Evolutionary conservation across 2,329 filamentous ascomycete species (phyloP), one percentile per base, ranked within the genome.

Genomic region (Sclerotinia minor): DNA sequence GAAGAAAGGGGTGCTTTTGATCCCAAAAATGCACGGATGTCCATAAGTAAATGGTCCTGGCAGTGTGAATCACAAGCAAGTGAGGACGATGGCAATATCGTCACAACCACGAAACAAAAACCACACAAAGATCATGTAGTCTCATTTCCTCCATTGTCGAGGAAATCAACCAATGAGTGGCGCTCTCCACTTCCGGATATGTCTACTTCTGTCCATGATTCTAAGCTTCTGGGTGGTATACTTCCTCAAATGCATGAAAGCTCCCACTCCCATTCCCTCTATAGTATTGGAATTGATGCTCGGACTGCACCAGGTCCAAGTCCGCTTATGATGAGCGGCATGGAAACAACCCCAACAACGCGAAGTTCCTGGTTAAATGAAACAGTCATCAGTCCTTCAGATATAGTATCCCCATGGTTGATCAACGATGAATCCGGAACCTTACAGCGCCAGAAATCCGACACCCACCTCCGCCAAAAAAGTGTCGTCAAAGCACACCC

Each of bases 161-260:
- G 74, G 44, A 75, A 73, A 61, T 53, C 60, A 7, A 75, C 74
- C 8, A 70, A 38, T 32, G 74, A 75, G 24, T 75, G 74, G 74
- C 67, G 69, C 44, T 73, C 71, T 15, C 74, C 74, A 11, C 71
- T 76, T 21, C 74, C 74, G 6, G 71, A 71, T 38, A 73, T 75
- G 17, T 57, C 67, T 29, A 55, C 21, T 35, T 49, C 63, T 15
- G n/a, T 58, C 5, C 24, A 52, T 63, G 47, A 63, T 21, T 61
- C 69, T 9, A 13, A 29, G 13, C 11, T 35, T 15, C 45, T 67
- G 13, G 26, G 21, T 17, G n/a, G 41, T 5, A 19, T 63, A 2
- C 13, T 35, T 41, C 32, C 50, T 55, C 41, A n/a, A 17, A 8
- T 13, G 13, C 11, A 8, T 9, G 24, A 29, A 19, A 15, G 2